These are phyloP conservation scores for Yamadazyma phyllophila DNA, from an alignment of 805 yeast genomes.

Conservation along the genomic window DNA sequence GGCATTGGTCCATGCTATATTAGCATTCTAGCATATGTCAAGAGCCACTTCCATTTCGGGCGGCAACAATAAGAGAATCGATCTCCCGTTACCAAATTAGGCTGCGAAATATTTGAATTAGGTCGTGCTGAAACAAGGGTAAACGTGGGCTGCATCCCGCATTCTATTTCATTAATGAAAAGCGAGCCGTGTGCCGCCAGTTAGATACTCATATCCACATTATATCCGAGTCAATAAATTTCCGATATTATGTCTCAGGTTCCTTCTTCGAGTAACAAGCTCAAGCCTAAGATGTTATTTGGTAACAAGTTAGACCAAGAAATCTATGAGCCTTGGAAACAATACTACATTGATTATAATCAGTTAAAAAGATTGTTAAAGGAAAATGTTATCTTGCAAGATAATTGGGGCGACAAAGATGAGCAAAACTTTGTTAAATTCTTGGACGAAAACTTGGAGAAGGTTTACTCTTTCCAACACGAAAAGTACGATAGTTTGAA, in stretches of 20 bases:
- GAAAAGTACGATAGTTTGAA: slow-evolving; percentile 67
- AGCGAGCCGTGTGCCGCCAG: background rate
- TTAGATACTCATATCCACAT: background rate
- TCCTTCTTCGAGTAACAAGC: background rate
- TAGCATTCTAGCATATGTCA: too few relatives aligned
- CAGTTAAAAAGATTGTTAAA: slow-evolving; percentile 63
- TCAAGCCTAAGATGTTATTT: slow-evolving; percentile 61
- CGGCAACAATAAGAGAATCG: too few relatives aligned
- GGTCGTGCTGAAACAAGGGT: background rate
- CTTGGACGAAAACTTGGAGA: slow-evolving; percentile 68
- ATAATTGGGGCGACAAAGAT: slow-evolving; percentile 66
- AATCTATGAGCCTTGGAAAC: slow-evolving; percentile 85
- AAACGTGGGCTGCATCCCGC: background rate
- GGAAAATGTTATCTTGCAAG: slow-evolving; percentile 54
- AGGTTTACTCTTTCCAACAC: slow-evolving; percentile 71
- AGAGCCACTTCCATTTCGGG: too few relatives aligned
- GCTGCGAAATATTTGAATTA: too few relatives aligned
- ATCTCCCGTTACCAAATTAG: background rate
- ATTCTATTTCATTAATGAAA: background rate
- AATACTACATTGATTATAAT: slow-evolving; percentile 65
- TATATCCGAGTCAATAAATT: background rate
- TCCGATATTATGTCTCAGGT: slow-evolving; percentile 2
- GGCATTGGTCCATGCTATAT: too few relatives aligned
- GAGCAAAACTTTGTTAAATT: slow-evolving; percentile 66
- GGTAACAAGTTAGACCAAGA: slow-evolving; percentile 82